phyloP scores from a whole-genome alignment of 192 early-diverging fungal species.

The Coemansia biformis region DNA sequence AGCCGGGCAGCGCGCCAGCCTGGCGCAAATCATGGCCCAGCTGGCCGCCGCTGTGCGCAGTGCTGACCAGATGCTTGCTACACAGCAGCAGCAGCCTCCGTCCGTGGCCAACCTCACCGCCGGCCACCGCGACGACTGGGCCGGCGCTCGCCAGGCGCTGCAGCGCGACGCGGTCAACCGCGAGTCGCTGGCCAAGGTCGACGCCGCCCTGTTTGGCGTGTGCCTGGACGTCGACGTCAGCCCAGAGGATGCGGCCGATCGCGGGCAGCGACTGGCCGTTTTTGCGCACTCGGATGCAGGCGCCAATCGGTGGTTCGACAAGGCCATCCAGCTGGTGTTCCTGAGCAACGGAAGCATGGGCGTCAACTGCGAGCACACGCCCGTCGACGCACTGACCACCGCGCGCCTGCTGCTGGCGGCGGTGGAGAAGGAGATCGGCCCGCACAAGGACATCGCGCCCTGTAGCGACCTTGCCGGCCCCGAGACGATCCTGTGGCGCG shows the following conservation, averaged over 20 bases:
- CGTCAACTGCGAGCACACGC: slow-evolving; percentile 95
- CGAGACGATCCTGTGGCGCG: slow-evolving; percentile 64
- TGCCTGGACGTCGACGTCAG: slow-evolving; percentile 75
- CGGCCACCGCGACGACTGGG: slow-evolving; percentile 85
- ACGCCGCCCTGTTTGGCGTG: slow-evolving; percentile 78
- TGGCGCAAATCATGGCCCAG: slow-evolving; percentile 43
- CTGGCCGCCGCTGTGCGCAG: slow-evolving; percentile 13
- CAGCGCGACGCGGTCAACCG: slow-evolving; percentile 49
- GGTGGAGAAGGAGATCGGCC: slow-evolving; percentile 37
- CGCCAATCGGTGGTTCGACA: slow-evolving; percentile 95
- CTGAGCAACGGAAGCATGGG: slow-evolving; percentile 79
- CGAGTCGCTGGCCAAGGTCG: slow-evolving; percentile 58
- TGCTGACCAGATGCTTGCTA: slow-evolving; percentile 13
- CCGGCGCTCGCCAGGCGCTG: slow-evolving; percentile 54
- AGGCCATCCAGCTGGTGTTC: slow-evolving; percentile 84
- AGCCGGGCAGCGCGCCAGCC: slow-evolving; percentile 60
- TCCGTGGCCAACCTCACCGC: slow-evolving; percentile 78
- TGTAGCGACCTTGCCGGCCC: slow-evolving; percentile 51
- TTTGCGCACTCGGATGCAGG: slow-evolving; percentile 74
- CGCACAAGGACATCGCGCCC: slow-evolving; percentile 9
- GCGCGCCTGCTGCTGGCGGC: slow-evolving; percentile 74
- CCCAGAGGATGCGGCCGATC: slow-evolving; percentile 53
- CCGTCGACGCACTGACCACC: slow-evolving; percentile 85
- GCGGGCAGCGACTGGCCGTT: slow-evolving; percentile 64
- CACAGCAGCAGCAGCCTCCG: slow-evolving; percentile 14